Percentiles rank a stretch among this genome's conserved stretches.
Evolutionary conservation across 2,329 filamentous ascomycete species (phyloP).

Genomic region (Amauroascus niger): DNA sequence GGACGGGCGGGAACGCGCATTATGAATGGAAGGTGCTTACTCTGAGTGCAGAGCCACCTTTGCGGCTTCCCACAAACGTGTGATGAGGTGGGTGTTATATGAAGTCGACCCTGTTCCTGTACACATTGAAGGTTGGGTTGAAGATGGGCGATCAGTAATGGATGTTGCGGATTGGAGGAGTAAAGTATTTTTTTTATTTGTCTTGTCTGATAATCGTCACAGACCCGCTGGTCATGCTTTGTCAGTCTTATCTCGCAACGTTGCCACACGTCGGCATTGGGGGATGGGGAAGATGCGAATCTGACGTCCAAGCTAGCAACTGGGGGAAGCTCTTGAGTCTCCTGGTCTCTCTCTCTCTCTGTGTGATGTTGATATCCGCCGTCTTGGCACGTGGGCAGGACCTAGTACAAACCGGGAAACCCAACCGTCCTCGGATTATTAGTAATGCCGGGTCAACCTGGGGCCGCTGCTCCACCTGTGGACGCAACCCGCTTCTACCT

Average conservation of each 20-base stretch:
- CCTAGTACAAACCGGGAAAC: conserved; percentile 3
- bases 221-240: background rate
- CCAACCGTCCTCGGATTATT: conserved; percentile 2
- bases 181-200: too few species aligned
- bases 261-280: background rate
- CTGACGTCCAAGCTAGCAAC: background rate
- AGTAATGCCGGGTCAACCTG: background rate
- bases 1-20: background rate
- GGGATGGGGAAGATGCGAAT: background rate
- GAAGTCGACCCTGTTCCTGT: background rate
- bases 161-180: too few species aligned
- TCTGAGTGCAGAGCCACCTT: background rate
- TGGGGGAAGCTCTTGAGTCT: too few species aligned
- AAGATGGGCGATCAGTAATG: too few species aligned
- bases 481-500: background rate
- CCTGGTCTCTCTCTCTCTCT: too few species aligned
- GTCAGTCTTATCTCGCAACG: background rate
- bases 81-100: background rate
- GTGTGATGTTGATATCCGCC: conserved; percentile 5
- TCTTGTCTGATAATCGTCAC: background rate
- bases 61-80: background rate
- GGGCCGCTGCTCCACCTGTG: background rate
- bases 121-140: conserved; percentile 5
- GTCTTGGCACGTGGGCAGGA: conserved; percentile 9
- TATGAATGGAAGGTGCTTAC: background rate